A percentile compares a stretch with the other conserved stretches of the same genome.
Evolutionary conservation across 2,329 filamentous ascomycete species (phyloP).

Genomic region (Cladophialophora yegresii): DNA sequence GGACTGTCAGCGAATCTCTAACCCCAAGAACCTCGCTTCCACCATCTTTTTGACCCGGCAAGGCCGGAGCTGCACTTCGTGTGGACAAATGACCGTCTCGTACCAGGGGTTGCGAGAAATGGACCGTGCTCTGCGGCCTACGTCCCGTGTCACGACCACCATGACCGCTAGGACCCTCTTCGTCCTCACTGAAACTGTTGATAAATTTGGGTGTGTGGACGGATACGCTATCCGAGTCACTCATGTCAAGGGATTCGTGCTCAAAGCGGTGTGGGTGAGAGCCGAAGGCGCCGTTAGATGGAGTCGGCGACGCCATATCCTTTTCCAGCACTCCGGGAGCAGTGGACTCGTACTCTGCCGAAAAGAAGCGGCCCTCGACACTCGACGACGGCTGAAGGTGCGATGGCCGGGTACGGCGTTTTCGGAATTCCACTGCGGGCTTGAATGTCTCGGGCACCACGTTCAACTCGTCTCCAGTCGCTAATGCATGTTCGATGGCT

Average conservation of each 20-base stretch:
- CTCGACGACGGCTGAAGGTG: slow-evolving; percentile 69
- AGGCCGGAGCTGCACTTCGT: slow-evolving; percentile 4
- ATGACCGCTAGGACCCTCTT: slow-evolving; percentile 3
- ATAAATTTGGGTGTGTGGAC: slow-evolving; percentile 34
- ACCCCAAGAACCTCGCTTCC: not conserved
- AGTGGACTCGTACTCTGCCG: slow-evolving; percentile 66
- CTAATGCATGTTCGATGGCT: slow-evolving; percentile 78
- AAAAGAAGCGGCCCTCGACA: slow-evolving; percentile 76
- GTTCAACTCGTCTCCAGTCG: slow-evolving; percentile 82
- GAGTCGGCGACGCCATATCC: slow-evolving; percentile 18
- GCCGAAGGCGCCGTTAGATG: slow-evolving; percentile 18
- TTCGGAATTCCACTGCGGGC: slow-evolving; percentile 42
- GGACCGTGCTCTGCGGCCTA: slow-evolving; percentile 6
- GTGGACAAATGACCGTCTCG: slow-evolving; percentile 4
- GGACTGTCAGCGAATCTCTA: not conserved
- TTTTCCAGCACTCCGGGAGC: slow-evolving; percentile 52
- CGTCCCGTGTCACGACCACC: not conserved
- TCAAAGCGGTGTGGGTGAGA: slow-evolving; percentile 19
- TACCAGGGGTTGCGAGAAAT: not conserved
- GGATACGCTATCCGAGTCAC: slow-evolving; percentile 34
- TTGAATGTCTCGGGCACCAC: slow-evolving; percentile 84
- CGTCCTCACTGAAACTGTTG: slow-evolving; percentile 21
- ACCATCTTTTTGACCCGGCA: slow-evolving; percentile 1
- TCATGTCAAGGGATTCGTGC: slow-evolving; percentile 35
- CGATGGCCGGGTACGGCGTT: slow-evolving; percentile 42